Evolutionary conservation across 1,284 basidiomycete genomes (phyloP).

Genomic region (Heliocybe sulcata): DNA sequence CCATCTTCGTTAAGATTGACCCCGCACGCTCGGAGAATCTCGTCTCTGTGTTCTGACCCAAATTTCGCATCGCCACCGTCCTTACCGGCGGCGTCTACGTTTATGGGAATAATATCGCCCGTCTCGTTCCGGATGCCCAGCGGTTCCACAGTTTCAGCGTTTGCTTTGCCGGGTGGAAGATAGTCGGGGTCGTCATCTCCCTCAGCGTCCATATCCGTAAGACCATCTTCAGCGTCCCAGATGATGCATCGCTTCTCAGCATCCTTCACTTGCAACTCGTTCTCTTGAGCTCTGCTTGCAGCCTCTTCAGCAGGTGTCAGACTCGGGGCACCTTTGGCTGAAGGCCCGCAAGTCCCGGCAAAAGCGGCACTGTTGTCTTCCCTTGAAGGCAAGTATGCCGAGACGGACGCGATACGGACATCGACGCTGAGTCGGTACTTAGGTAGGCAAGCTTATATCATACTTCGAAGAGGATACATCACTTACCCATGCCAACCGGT

Average conservation of each 20-base stretch:
- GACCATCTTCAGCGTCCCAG: conserved; percentile 35
- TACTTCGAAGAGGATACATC: background rate
- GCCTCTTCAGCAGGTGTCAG: conserved; percentile 52
- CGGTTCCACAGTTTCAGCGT: conserved; percentile 13
- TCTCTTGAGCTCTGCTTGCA: conserved; percentile 40
- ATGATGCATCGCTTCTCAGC: conserved; percentile 33
- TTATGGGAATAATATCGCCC: conserved; percentile 21
- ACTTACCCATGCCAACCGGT: conserved; percentile 67
- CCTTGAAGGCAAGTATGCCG: conserved; percentile 60
- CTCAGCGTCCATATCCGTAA: conserved; percentile 20
- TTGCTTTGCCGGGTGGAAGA: conserved; percentile 9
- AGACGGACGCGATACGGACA: conserved; percentile 63
- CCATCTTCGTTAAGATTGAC: conserved; percentile 18
- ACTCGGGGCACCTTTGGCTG: conserved; percentile 20
- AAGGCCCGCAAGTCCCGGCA: conserved; percentile 32
- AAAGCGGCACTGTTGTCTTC: conserved; percentile 55
- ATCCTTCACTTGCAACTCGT: conserved; percentile 43
- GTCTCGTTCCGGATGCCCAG: conserved; percentile 24
- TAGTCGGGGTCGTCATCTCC: conserved; percentile 22
- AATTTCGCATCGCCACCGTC: conserved; percentile 2
- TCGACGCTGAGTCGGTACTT: conserved; percentile 39
- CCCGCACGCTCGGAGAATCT: conserved; percentile 6
- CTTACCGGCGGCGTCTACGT: conserved; percentile 7
- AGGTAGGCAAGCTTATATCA: background rate
- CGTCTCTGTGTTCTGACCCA: background rate